Evolutionary conservation across 179 eudicot genomes (phyloP).

Genomic region (Monotropa hypopitys): DNA sequence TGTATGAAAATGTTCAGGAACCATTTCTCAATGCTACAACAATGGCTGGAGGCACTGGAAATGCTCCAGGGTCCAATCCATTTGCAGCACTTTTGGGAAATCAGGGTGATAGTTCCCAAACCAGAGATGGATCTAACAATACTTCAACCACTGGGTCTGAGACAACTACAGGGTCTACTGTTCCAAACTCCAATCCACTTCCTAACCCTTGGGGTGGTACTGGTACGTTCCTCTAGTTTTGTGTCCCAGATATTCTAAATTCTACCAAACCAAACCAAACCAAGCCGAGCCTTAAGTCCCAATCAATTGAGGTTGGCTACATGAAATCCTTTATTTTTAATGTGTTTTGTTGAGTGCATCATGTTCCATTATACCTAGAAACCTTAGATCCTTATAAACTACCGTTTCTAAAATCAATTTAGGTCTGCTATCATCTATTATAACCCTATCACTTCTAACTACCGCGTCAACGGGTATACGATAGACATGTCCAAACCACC

Average conservation of each 20-base stretch:
- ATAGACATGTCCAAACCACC: too few species aligned
- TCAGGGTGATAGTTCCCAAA: constrained; percentile 52
- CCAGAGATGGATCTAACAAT: constrained; percentile 36
- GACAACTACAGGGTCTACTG: constrained; percentile 29
- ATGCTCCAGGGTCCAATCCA: constrained; percentile 60
- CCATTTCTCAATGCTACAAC: constrained; percentile 92
- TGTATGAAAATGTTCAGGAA: constrained; percentile 98
- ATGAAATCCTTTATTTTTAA: too few species aligned
- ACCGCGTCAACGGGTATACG: too few species aligned
- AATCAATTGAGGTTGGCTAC: too few species aligned
- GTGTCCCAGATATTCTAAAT: neutral
- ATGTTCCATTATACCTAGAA: too few species aligned
- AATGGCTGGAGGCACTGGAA: constrained; percentile 47
- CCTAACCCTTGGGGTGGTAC: constrained; percentile 84
- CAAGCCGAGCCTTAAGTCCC: too few species aligned
- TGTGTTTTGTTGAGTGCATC: too few species aligned
- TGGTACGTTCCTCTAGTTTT: constrained; percentile 29
- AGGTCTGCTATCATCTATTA: too few species aligned
- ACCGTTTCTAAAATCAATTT: too few species aligned
- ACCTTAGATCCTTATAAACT: too few species aligned
- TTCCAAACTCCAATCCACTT: constrained; percentile 77
- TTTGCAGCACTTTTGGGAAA: constrained; percentile 70
- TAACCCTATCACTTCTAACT: too few species aligned
- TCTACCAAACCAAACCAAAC: too few species aligned
- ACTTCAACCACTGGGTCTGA: constrained; percentile 46